Evolutionary conservation across 108 stramenopile species (phyloP).

Genomic region (Cylindrotheca closterium): DNA sequence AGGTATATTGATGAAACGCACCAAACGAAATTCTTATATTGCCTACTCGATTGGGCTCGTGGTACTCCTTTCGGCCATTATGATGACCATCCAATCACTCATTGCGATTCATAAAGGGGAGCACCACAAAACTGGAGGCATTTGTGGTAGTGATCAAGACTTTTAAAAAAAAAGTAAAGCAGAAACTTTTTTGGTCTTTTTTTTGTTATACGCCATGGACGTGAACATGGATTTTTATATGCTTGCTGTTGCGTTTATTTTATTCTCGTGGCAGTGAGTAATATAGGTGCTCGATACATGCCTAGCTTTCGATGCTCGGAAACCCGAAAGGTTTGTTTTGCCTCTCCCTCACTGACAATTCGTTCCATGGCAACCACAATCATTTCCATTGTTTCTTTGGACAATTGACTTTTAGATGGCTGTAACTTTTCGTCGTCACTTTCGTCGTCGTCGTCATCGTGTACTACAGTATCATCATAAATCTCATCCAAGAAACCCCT

Average conservation of each 20-base stretch:
- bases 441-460: slow-evolving; percentile 1
- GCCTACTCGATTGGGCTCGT: slow-evolving; percentile 90
- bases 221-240: no score
- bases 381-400: slow-evolving; percentile 1
- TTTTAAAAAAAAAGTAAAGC: neutral
- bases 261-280: slow-evolving; percentile 66
- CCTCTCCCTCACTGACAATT: slow-evolving; percentile 29
- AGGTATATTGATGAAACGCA: slow-evolving; percentile 66
- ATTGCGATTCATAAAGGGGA: slow-evolving; percentile 48
- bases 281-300: slow-evolving; percentile 59
- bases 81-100: slow-evolving; percentile 64
- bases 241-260: slow-evolving; percentile 40
- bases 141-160: slow-evolving; percentile 28
- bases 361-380: slow-evolving; percentile 39
- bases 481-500: slow-evolving; percentile 35
- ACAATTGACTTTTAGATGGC: neutral
- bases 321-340: slow-evolving; percentile 60
- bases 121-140: slow-evolving; percentile 45
- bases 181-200: neutral
- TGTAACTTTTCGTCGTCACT: neutral
- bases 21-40: slow-evolving; percentile 86
- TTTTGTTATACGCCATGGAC: no score
- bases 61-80: slow-evolving; percentile 66
- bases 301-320: slow-evolving; percentile 68
- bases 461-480: no score